Evolutionary conservation across 495 filamentous ascomycete species (phyloP).

Genomic region (Evernia prunastri): DNA sequence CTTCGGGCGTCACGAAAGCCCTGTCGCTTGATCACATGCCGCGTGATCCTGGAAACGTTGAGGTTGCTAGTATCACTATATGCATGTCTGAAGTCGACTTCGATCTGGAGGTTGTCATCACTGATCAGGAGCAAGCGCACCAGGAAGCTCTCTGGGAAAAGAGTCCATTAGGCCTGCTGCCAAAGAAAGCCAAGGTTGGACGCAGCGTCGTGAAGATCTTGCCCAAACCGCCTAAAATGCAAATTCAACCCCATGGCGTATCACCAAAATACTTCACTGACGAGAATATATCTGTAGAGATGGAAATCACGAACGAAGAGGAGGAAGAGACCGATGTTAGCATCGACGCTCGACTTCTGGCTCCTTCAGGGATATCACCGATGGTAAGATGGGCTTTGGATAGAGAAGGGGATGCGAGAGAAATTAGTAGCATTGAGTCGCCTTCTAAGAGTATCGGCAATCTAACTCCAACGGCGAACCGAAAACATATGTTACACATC

Average conservation of each 20-base stretch:
- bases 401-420: conserved; percentile 28
- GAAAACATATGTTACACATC: conserved; percentile 45
- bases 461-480: conserved; percentile 25
- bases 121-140: conserved; percentile 38
- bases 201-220: conserved; percentile 54
- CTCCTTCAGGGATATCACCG: conserved; percentile 48
- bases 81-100: conserved; percentile 58
- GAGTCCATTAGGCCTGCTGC: conserved; percentile 33
- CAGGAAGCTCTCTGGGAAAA: conserved; percentile 51
- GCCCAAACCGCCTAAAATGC: conserved; percentile 88
- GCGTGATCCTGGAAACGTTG: conserved; percentile 72
- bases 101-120: conserved; percentile 57
- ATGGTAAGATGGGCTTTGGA: conserved; percentile 40
- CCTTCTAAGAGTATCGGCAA: conserved; percentile 13
- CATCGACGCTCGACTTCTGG: conserved; percentile 61
- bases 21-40: conserved; percentile 66
- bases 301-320: conserved; percentile 77
- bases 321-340: conserved; percentile 66
- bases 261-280: conserved; percentile 73
- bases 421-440: neutral
- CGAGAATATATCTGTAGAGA: conserved; percentile 59
- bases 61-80: conserved; percentile 57
- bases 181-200: conserved; percentile 38
- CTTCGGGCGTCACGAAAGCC: conserved; percentile 60
- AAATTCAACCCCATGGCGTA: conserved; percentile 56